Conservation (phyloP, 257 asterid species). For the Linderniella brevidens region DNA sequence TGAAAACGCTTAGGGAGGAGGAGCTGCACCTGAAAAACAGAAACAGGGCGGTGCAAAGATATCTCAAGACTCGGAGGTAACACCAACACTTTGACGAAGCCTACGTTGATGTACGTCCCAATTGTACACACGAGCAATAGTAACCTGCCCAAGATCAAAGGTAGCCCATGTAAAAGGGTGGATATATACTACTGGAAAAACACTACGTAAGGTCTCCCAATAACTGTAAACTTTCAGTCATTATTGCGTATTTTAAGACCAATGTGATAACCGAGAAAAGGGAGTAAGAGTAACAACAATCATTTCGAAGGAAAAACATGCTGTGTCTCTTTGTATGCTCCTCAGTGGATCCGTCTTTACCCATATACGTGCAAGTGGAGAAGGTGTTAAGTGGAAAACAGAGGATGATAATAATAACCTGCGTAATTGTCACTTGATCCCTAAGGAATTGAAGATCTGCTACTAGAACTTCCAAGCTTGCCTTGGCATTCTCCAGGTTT, state of each 20-base stretch:
- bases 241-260: too few relatives aligned
- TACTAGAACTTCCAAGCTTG: conserved; percentile 75
- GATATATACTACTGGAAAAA: neutral
- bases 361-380: neutral
- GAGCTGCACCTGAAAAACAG: too few relatives aligned
- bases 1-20: too few relatives aligned
- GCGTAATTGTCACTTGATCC: conserved; percentile 86
- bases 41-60: too few relatives aligned
- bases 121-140: conserved; percentile 78
- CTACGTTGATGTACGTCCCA: conserved; percentile 92
- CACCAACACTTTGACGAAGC: conserved; percentile 31
- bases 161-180: neutral
- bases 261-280: too few relatives aligned
- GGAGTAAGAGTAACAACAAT: too few relatives aligned
- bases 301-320: too few relatives aligned
- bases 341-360: too few relatives aligned
- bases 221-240: too few relatives aligned
- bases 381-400: neutral
- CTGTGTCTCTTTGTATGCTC: too few relatives aligned
- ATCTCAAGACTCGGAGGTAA: conserved; percentile 24
- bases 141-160: conserved; percentile 36
- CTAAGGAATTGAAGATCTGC: conserved; percentile 78
- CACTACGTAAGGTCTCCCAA: too few relatives aligned
- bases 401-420: conserved; percentile 25
- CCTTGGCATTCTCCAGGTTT: conserved; percentile 77